phyloP scores from a whole-genome alignment of 2,329 filamentous ascomycete species.

The Ploettnerulaceae sp. region DNA sequence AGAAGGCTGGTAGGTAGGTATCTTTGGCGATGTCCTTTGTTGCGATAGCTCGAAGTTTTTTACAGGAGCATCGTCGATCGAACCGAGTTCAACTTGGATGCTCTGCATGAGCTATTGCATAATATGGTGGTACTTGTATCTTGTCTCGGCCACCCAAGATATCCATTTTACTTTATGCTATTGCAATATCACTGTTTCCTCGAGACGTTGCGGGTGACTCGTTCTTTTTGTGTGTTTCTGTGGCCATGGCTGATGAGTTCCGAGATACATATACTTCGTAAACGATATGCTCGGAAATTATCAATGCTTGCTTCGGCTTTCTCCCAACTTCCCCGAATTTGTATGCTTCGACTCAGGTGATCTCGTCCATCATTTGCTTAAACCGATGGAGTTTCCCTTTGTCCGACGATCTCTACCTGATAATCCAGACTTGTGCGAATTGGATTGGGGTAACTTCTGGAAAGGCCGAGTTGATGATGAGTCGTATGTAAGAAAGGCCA shows the following conservation, averaged over 20 bases:
- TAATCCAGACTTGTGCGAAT: conserved; percentile 7
- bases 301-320: not conserved
- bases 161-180: not conserved
- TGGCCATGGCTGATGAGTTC: not conserved
- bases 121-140: conserved; percentile 8
- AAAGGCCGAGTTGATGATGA: not conserved
- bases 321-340: too few relatives aligned
- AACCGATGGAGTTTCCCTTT: conserved; percentile 1
- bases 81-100: conserved; percentile 13
- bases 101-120: conserved; percentile 9
- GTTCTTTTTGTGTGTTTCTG: not conserved
- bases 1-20: not conserved
- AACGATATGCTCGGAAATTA: not conserved
- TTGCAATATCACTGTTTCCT: not conserved
- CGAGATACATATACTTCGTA: conserved; percentile 9
- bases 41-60: conserved; percentile 23
- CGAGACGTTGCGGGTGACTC: not conserved
- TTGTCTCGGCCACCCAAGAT: conserved; percentile 12
- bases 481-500: conserved; percentile 5
- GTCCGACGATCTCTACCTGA: conserved; percentile 4
- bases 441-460: conserved; percentile 2
- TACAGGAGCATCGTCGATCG: conserved; percentile 28
- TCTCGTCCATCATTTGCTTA: too few relatives aligned
- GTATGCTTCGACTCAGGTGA: too few relatives aligned
- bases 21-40: conserved; percentile 12